Evolutionary conservation across 768 basidiomycete genomes (phyloP), one percentile per base, ranked within the genome.

Genomic region (Clitopilus hobsonii): DNA sequence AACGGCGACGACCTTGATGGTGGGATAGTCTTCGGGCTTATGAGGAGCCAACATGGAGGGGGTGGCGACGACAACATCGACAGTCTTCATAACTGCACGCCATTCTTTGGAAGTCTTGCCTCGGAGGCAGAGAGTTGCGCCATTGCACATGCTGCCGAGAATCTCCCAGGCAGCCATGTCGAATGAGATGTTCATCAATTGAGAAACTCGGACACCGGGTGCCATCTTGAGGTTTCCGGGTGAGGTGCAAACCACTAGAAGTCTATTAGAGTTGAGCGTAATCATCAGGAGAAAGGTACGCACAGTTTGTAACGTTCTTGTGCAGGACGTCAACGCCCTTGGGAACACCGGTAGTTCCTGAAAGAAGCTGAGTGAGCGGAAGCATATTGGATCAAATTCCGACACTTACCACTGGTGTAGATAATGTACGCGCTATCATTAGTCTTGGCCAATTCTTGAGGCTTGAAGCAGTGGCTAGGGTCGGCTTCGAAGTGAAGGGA

Each of bases 91-190:
- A 10, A 78, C 66, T 5, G 68, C 66, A 1, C 69, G 64, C 81
- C 81, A 83, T 56, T 81, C 76, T 51, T 72, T 74, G 11, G 71
- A 74, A 5, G 72, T 70, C 54, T 78, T 78, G 20, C 81, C 81
- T 10, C 81, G 73, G 13, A 83, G 67, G 63, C 76, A 78, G 6
- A 83, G 70, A 0, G 80, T 81, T 48, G 74, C 72, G 0, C 80
- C 81, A 55, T 82, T 81, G 58, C 69, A 73, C 30, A 83, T 63
- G 20, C 76, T 16, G 41, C 23, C 49, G 7, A 51, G 26, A 5
- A 49, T 58, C 57, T 71, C 80, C 84, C 84, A 85, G 18, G 80
- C 81, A 29, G 79, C 81, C 81, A 85, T 83, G 61, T 84, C 84
- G 61, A 84, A 85, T 1, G 82, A 78, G 32, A 85, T 76, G 57